These are phyloP conservation scores for Myxozyma sirexii DNA, from an alignment of 805 yeast species.

Conservation along the genomic window DNA sequence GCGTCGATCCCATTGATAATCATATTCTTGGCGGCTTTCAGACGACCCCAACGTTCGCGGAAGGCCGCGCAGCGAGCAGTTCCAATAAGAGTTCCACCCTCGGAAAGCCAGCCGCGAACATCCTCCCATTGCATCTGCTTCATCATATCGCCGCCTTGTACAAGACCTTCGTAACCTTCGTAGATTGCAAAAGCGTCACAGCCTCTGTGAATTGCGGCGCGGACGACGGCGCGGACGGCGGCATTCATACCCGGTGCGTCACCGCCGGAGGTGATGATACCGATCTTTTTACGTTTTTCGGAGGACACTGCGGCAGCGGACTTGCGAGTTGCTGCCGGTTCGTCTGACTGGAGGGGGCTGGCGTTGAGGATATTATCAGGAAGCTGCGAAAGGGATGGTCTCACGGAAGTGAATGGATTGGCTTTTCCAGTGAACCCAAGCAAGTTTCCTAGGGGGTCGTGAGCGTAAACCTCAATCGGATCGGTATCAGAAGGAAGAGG, in stretches of 20 bases:
- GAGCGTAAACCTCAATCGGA: conserved; percentile 73
- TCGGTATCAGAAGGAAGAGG: conserved; percentile 69
- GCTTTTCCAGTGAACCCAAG: conserved; percentile 70
- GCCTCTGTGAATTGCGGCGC: conserved; percentile 83
- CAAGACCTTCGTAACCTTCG: conserved; percentile 95
- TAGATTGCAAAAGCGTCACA: conserved; percentile 90
- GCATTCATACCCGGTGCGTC: conserved; percentile 99
- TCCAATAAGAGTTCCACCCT: conserved; percentile 95
- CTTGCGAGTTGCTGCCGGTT: background rate
- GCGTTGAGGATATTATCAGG: conserved; percentile 15
- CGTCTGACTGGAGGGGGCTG: background rate
- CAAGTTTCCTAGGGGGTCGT: conserved; percentile 83
- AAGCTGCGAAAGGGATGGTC: conserved; percentile 10
- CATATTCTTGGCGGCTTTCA: conserved; percentile 80
- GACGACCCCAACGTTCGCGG: conserved; percentile 81
- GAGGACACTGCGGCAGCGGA: conserved; percentile 9
- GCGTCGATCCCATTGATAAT: conserved; percentile 90
- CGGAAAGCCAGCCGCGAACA: conserved; percentile 88
- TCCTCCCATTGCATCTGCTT: conserved; percentile 87
- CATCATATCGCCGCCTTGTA: conserved; percentile 78
- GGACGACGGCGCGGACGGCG: conserved; percentile 90
- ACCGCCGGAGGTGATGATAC: conserved; percentile 98
- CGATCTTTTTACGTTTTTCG: conserved; percentile 60
- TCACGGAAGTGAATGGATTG: conserved; percentile 39
- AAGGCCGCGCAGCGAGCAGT: conserved; percentile 92